phyloP scores from a whole-genome alignment of 306 rosid genomes.

The Glycyrrhiza uralensis region DNA sequence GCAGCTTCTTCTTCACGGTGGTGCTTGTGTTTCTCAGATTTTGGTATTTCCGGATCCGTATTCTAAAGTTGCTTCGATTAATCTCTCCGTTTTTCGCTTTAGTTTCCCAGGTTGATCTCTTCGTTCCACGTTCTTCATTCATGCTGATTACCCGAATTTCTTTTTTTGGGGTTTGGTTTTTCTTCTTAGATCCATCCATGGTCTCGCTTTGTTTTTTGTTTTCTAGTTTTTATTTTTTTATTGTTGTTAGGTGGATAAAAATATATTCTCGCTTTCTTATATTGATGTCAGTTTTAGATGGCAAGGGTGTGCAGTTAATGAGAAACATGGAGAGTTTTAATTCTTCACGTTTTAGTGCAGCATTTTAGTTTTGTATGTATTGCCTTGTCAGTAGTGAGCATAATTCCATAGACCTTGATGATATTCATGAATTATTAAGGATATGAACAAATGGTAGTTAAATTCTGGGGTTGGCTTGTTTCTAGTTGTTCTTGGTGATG shows the following conservation, averaged over 20 bases:
- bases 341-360: not conserved
- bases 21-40: no score
- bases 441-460: conserved; percentile 1
- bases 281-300: not conserved
- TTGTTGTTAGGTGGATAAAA: not conserved
- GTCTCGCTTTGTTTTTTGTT: not conserved
- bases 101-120: not conserved
- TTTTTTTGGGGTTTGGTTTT: not conserved
- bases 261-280: not conserved
- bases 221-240: not conserved
- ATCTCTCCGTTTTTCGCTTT: not conserved
- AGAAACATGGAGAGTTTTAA: not conserved
- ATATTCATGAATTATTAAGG: not conserved
- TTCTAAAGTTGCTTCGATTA: not conserved
- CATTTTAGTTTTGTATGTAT: not conserved
- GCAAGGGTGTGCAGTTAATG: not conserved
- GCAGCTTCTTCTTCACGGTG: no score
- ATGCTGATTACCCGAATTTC: no score
- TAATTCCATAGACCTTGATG: not conserved
- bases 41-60: conserved; percentile 24
- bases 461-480: conserved; percentile 13
- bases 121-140: no score
- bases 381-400: not conserved
- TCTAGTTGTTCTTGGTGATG: conserved; percentile 6
- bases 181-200: conserved; percentile 20